Evolutionary conservation across 2,329 filamentous ascomycete genomes (phyloP), one percentile per base, ranked within the genome.

Genomic region (Ceratocystis huliohia): DNA sequence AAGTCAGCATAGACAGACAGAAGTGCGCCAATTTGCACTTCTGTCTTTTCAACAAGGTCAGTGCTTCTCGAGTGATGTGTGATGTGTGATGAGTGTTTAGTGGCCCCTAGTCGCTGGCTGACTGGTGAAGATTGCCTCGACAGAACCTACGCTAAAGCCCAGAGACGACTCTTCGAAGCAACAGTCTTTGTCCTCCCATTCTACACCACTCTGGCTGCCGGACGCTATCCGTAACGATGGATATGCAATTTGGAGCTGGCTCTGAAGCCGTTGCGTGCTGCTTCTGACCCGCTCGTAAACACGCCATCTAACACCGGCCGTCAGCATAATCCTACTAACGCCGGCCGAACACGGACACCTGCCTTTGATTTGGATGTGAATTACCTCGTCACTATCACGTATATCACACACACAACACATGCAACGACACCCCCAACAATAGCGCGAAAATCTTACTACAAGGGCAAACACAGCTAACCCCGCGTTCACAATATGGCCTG

Each of bases 381-480:
- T 59, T 3, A 5, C 56, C 56, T 59, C 56, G 30, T 59, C 56
- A 59, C 56, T 37, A 59, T 59, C 56, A 59, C 56, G 37, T n/a
- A 30, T 3, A 53, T 17, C 22, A 15, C 53, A 57, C 46, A 7
- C 17, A n/a, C 22, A 28, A 2, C 37, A 41, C 10, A 41, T 13
- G 37, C 37, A 41, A 41, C 8, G 37, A 41, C 37, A 4, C 37
- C 1, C 37, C 53, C 53, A 57, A 6, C 22, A 41, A 41, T 15
- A 15, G 10, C 37, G 37, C 10, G 3, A 41, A 41, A 41, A 5
- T 41, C 37, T 5, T 13, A 41, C 10, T 41, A 41, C 10, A 10
- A 15, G 37, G 10, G 37, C 37, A 41, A 41, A 3, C 22, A 25
- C n/a, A 53, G 22, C n/a, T 22, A 22, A 22, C 48, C 48, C 48